These are phyloP conservation scores for Globisporangium takayamanum DNA, from an alignment of 352 stramenopile genomes.

Conservation along the genomic window DNA sequence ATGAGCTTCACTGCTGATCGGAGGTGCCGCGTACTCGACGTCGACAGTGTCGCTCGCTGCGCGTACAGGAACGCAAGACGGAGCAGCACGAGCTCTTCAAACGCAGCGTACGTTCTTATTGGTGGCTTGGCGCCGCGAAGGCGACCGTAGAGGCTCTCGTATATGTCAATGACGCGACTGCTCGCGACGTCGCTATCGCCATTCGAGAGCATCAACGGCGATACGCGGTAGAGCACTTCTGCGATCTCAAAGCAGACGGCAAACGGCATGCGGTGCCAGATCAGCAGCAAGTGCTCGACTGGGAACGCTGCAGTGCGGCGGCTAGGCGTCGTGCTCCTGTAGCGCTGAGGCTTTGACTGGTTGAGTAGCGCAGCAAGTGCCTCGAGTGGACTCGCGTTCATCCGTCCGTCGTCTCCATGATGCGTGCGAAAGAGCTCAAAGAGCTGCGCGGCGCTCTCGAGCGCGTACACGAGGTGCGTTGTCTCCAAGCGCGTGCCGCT, in stretches of 20 bases:
- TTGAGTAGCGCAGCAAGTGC: conserved; percentile 4
- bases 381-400: background rate
- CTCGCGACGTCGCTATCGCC: background rate
- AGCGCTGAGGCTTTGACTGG: background rate
- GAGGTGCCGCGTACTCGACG: conserved; percentile 11
- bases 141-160: conserved; percentile 49
- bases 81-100: conserved; percentile 49
- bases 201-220: background rate
- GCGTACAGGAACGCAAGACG: conserved; percentile 50
- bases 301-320: background rate
- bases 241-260: conserved; percentile 54
- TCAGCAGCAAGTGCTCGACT: conserved; percentile 29
- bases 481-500: conserved; percentile 21
- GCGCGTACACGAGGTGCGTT: conserved; percentile 31
- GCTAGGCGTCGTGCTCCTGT: background rate
- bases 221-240: conserved; percentile 43
- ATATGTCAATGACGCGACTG: conserved; percentile 28
- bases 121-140: conserved; percentile 27
- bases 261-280: conserved; percentile 58
- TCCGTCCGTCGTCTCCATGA: conserved; percentile 10
- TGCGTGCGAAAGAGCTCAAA: conserved; percentile 29
- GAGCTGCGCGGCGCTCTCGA: conserved; percentile 19
- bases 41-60: background rate
- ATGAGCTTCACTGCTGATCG: conserved; percentile 18
- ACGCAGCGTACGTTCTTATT: conserved; percentile 24